Percentiles rank a stretch among this genome's conserved stretches.
Conservation (phyloP, 345 rosid genomes). For the Dipteronia dyeriana region DNA sequence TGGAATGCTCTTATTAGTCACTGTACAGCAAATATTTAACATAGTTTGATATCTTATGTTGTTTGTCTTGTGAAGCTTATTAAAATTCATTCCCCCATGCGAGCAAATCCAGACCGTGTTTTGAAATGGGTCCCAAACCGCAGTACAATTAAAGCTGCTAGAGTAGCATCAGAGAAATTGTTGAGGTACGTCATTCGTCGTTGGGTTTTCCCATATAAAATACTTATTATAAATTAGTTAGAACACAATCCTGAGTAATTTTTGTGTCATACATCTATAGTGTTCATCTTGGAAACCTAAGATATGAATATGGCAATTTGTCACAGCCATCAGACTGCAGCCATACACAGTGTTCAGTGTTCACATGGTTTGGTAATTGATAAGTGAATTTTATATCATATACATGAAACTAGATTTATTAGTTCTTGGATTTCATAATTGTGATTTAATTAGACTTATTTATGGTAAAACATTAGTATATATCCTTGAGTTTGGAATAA, state of each 20-base stretch:
- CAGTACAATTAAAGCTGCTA: slow-evolving; percentile 66
- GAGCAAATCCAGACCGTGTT: slow-evolving; percentile 67
- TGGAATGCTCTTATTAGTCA: neutral
- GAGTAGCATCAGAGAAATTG: slow-evolving; percentile 82
- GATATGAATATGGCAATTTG: neutral
- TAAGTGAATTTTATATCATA: neutral
- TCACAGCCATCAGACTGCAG: neutral
- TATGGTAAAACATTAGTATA: too few species aligned
- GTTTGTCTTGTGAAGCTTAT: slow-evolving; percentile 57
- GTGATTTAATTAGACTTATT: too few species aligned
- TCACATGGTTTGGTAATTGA: neutral
- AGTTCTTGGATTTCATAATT: neutral
- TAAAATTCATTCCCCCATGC: slow-evolving; percentile 95
- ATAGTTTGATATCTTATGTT: slow-evolving; percentile 12
- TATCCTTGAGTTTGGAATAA: too few species aligned
- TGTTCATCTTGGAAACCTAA: neutral
- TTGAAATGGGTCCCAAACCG: slow-evolving; percentile 76
- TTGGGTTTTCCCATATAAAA: neutral
- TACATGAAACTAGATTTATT: neutral
- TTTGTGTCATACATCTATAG: neutral
- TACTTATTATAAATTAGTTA: neutral
- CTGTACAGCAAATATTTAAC: neutral
- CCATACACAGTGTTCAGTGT: too few species aligned
- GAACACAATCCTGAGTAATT: neutral
- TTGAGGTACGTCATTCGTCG: slow-evolving; percentile 51